Base-by-base conservation (phyloP, 2,329 filamentous ascomycete genomes). In the Hypoxylon rubiginosum region DNA sequence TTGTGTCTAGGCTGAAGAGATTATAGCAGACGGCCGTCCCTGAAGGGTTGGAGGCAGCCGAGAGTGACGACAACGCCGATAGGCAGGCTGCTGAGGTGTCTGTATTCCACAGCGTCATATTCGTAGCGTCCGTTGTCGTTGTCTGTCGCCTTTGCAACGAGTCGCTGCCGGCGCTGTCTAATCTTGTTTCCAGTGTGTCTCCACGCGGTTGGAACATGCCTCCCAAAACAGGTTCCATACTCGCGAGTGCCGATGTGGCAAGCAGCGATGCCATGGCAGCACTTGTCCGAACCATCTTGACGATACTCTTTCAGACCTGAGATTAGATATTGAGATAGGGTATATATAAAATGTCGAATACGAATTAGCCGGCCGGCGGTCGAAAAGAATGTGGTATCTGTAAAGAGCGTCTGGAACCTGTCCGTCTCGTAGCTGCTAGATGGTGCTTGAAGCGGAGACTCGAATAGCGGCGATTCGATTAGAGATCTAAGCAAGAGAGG, bases 1-100 rank as follows among this genome's bases (percentile, higher is more conserved):
- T 78, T 71, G 86, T 88, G 79, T 95, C 86, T 62, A 93, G 84
- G 41, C 87, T 88, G 0, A 90, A 89, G 24, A 97, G 79, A 76
- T 96, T 97, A 82, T 95, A 96, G 85, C 93, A 97, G 51, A 92
- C 87, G 63, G 90, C 91, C 51, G 93, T 87, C 54, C 93, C 93
- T 9, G 91, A 91, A 4, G 91, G 91, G 71, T 94, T 95, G 24
- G 86, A 85, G 45, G 89, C 86, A 64, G 84, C 81, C 13, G 82
- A 81, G 52, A 93, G 82, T 26, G 79, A 76, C 2, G 78, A 76
- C 17, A 96, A 82, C 8, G 86, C 84, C 21, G 80, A 73, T 48
- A 80, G 80, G 78, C 92, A 96, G 21, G 90, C 90, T 10, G 80
- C 73, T 32, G 83, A 81, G 7, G 87, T 91, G 46, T 82, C 76